A percentile compares a stretch with the other conserved stretches of the same genome.
Evolutionary conservation across 345 rosid genomes (phyloP).

Genomic region (Brassica carinata): DNA sequence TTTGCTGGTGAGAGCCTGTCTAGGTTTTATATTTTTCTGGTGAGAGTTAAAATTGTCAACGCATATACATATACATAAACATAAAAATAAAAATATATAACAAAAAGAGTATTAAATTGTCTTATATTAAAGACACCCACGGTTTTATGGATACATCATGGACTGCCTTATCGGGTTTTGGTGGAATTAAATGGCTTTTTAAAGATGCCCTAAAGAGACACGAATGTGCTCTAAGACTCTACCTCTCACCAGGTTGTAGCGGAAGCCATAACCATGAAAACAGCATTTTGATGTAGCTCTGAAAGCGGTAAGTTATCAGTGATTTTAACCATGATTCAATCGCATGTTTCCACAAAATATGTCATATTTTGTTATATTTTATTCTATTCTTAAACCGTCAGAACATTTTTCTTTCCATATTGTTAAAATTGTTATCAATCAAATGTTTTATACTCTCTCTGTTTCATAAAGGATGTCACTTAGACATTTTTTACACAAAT

Average conservation of each 20-base stretch:
- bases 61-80: not conserved
- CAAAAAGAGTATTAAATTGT: not conserved
- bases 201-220: not conserved
- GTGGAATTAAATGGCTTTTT: not conserved
- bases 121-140: not conserved
- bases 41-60: not conserved
- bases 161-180: not conserved
- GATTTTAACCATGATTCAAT: not conserved
- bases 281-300: not conserved
- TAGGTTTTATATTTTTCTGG: not conserved
- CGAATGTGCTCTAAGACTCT: not conserved
- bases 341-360: not conserved
- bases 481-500: no score
- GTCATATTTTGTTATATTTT: not conserved
- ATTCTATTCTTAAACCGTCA: not conserved
- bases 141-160: not conserved
- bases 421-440: not conserved
- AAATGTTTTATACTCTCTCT: not conserved
- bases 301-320: not conserved
- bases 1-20: not conserved
- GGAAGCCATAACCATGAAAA: not conserved
- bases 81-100: not conserved
- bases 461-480: no score
- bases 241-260: not conserved
- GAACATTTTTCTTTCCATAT: not conserved